phyloP scores from a whole-genome alignment of 2,329 filamentous ascomycete genomes.

The Apiospora arundinis region DNA sequence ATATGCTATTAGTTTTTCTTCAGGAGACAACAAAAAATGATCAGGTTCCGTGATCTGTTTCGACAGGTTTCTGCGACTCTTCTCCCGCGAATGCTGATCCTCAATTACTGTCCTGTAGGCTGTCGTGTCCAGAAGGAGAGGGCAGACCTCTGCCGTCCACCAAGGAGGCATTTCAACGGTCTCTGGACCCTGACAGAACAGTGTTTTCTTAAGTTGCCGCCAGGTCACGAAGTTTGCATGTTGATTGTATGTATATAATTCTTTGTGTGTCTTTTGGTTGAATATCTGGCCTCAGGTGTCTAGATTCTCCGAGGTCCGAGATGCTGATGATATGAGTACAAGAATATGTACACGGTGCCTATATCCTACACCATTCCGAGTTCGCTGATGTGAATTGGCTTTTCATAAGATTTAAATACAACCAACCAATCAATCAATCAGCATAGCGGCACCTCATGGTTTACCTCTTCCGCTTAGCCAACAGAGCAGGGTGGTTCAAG shows the following conservation, averaged over 20 bases:
- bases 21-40: no score
- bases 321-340: slow-evolving; percentile 18
- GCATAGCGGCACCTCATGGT: no score
- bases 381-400: neutral
- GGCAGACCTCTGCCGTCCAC: neutral
- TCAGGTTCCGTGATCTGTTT: no score
- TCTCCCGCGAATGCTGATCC: neutral
- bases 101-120: neutral
- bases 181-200: neutral
- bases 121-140: neutral
- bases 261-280: slow-evolving; percentile 8
- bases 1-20: no score
- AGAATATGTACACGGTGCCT: slow-evolving; percentile 4
- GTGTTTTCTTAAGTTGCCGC: neutral
- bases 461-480: slow-evolving; percentile 21
- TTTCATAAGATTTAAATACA: slow-evolving; percentile 5
- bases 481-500: slow-evolving; percentile 46
- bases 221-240: neutral
- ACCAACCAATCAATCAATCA: neutral
- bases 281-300: neutral
- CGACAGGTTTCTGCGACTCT: no score
- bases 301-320: neutral
- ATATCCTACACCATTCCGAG: slow-evolving; percentile 8
- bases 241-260: neutral
- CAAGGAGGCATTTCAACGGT: no score